Base-by-base conservation (phyloP, 2,329 filamentous ascomycete genomes). In the Penicillium oxalicum region DNA sequence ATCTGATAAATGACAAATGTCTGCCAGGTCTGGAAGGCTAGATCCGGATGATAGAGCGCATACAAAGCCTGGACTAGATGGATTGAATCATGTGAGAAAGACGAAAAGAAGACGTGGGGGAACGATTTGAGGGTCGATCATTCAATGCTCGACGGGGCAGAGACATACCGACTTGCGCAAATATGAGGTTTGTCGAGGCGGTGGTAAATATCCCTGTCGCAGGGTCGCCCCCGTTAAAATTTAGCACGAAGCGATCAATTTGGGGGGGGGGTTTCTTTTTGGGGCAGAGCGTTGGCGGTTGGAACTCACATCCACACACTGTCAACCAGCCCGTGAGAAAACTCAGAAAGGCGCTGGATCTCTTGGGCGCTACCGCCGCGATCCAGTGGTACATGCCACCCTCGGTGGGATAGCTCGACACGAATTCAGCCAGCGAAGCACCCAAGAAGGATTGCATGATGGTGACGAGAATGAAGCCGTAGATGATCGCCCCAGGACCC, bases 351-450 rank as follows among this genome's bases (percentile, higher is more conserved):
- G 66, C 68, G 9, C 67, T 72, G 37, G 63, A 63, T 37, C 57
- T 58, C 33, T 61, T 64, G 0, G 74, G 74, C 3, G 74, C 72
- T 26, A 77, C 67, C 1, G 71, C 72, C 5, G 73, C 74, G 35
- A 75, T 74, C 75, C 75, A 77, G 55, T 76, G 74, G 48, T 77
- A 77, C 72, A 75, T 75, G 38, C 74, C 74, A 24, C 74, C 75
- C 44, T 72, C 70, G 8, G 72, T 74, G 4, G 75, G 75, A 49
- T 76, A 76, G 2, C 71, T 70, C 3, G 72, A 75, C 7, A 75
- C 73, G 45, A 77, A 71, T 52, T 77, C 74, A 7, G 72, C 71
- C 18, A 76, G 59, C 0, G 74, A 75, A 4, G 71, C 68, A 28
- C 67, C 73, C 28, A 76, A 59, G 48, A 75, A 76, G 34, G 66